Conservation (phyloP, 768 basidiomycete species). For the Candolleomyces efflorescens region DNA sequence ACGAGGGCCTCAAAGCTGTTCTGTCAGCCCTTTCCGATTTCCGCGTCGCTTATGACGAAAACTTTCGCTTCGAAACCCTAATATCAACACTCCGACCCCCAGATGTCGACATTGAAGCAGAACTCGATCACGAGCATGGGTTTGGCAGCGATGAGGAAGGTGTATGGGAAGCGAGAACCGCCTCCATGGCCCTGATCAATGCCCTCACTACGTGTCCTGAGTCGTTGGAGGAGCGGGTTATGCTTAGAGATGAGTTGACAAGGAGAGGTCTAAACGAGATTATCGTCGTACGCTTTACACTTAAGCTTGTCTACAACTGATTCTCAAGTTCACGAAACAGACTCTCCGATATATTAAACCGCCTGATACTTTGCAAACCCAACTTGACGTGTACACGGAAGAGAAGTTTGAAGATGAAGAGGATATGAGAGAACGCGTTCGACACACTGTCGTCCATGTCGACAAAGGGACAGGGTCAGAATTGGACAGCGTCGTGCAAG, state of each 20-base stretch:
- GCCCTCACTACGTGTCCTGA: conserved; percentile 75
- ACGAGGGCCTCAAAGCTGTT: conserved; percentile 70
- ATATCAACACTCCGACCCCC: conserved; percentile 58
- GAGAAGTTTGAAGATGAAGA: conserved; percentile 91
- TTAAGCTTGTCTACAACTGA: background rate
- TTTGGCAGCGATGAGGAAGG: conserved; percentile 57
- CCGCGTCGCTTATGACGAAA: conserved; percentile 62
- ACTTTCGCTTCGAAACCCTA: conserved; percentile 77
- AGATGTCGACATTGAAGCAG: conserved; percentile 32
- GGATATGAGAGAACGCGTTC: conserved; percentile 68
- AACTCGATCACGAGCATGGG: conserved; percentile 27
- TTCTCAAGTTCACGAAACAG: conserved; percentile 31
- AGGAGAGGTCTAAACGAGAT: conserved; percentile 80
- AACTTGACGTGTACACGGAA: conserved; percentile 78
- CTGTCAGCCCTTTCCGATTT: conserved; percentile 80
- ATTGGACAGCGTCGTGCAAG: conserved; percentile 51
- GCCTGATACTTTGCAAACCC: conserved; percentile 67
- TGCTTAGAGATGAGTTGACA: conserved; percentile 78
- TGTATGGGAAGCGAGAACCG: conserved; percentile 77
- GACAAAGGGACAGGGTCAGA: conserved; percentile 39
- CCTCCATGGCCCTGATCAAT: conserved; percentile 75
- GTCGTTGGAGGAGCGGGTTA: conserved; percentile 70
- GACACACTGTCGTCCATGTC: conserved; percentile 24
- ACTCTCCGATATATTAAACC: conserved; percentile 71
- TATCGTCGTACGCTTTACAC: conserved; percentile 60